Base-by-base conservation (phyloP, 768 basidiomycete species). In the Nevesoporus exiguus region DNA sequence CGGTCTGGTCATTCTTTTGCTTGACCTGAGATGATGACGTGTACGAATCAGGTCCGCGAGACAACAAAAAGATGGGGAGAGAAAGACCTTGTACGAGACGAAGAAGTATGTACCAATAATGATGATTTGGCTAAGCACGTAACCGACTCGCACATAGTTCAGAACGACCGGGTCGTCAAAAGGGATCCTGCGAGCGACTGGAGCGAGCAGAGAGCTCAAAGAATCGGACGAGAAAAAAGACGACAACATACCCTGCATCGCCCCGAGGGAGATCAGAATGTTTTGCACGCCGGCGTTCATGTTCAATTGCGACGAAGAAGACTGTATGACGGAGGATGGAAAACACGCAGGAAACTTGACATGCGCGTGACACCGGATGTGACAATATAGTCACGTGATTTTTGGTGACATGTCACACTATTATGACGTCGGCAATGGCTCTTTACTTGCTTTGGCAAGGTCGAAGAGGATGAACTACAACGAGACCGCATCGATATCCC, bases 1-100 rank as follows among this genome's bases (percentile, higher is more conserved):
- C 91, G 2, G 93, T 93, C 71, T 88, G 82, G 75, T 99, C 96
- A 65, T 98, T 98, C 83, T 94, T 95, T 65, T 81, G 74, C 80
- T 91, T 95, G 73, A 98, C 84, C 92, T 97, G 59, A 21, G 47
- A 7, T 43, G 58, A 19, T 44, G 56, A 56, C 60, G 54, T 66
- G 65, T 55, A 19, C 53, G 11, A 37, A 36, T 46, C 2, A 62
- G 52, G 29, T 46, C 47, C n/a, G 29, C 8, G 8, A 39, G 2
- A 25, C 7, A 21, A 17, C 19, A 10, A 27, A 49, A 39, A 10
- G 11, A 21, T 3, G 7, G 43, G 39, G 13, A 14, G 49, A 5
- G 51, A 27, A 51, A 15, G 57, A 93, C 92, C 71, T 83, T 79
- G 66, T 80, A 65, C 2, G 90, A 89, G 51, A 86, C 76, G 63